Conservation (phyloP, 1,139 yeast species). For the Diutina neorugosa region DNA sequence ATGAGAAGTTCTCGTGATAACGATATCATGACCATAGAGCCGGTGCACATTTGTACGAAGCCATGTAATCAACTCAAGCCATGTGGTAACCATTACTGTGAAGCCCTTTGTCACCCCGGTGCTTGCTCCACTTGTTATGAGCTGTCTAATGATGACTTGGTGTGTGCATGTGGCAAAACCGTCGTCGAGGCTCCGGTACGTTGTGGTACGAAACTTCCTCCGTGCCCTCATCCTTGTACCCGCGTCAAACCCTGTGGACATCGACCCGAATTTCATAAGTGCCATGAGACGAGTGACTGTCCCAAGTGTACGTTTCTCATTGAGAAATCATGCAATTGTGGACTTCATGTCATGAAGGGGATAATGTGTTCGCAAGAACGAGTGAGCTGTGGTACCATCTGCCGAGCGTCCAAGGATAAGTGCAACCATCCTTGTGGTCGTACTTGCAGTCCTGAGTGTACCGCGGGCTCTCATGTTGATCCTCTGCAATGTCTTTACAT, state of each 20-base stretch:
- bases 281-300: constrained; percentile 61
- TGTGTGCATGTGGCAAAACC: constrained; percentile 80
- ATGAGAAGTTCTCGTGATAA: constrained; percentile 20
- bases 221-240: constrained; percentile 59
- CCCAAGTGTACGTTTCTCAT: constrained; percentile 70
- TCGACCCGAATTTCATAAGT: constrained; percentile 54
- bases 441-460: constrained; percentile 36
- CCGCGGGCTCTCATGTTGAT: constrained; percentile 20
- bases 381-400: constrained; percentile 63
- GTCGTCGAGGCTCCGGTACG: constrained; percentile 76
- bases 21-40: constrained; percentile 55
- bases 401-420: constrained; percentile 36
- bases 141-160: constrained; percentile 68
- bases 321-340: constrained; percentile 61
- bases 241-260: constrained; percentile 66
- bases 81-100: constrained; percentile 69
- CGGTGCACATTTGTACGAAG: constrained; percentile 64
- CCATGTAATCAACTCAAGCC: constrained; percentile 54
- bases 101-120: constrained; percentile 71
- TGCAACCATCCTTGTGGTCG: constrained; percentile 69
- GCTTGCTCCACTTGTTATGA: constrained; percentile 79
- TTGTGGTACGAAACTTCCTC: constrained; percentile 62
- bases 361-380: constrained; percentile 59
- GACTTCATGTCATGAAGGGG: constrained; percentile 45
- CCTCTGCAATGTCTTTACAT: constrained; percentile 36